phyloP scores from a whole-genome alignment of 2,329 filamentous ascomycete species.

The Tothia fuscella region DNA sequence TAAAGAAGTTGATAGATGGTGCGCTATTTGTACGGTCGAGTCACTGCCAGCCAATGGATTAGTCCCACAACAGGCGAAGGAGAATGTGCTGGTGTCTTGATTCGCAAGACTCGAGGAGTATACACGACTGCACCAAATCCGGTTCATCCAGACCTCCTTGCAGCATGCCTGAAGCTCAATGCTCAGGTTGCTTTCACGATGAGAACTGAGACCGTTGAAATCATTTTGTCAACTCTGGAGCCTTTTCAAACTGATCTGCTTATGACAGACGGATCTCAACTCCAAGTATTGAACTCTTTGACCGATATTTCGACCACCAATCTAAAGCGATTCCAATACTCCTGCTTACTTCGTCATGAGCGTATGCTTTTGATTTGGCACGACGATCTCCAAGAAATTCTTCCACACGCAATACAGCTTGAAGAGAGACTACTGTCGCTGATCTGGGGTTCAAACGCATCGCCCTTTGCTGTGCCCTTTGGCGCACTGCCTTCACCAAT shows the following conservation, averaged over 20 bases:
- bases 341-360: constrained; percentile 31
- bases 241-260: constrained; percentile 32
- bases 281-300: constrained; percentile 36
- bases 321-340: constrained; percentile 29
- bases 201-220: constrained; percentile 35
- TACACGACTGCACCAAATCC: constrained; percentile 32
- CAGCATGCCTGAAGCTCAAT: constrained; percentile 34
- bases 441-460: constrained; percentile 8
- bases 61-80: not conserved
- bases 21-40: constrained; percentile 10
- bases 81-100: constrained; percentile 1
- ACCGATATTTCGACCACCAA: constrained; percentile 27
- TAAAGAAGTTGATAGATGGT: constrained; percentile 1
- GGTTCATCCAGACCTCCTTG: constrained; percentile 27
- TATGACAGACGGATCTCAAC: constrained; percentile 27
- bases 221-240: constrained; percentile 31
- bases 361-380: constrained; percentile 33
- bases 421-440: constrained; percentile 13
- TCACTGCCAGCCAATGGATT: constrained; percentile 18
- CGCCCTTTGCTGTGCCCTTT: constrained; percentile 2
- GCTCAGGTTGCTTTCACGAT: constrained; percentile 38
- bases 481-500: constrained; percentile 13
- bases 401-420: constrained; percentile 24
- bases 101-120: constrained; percentile 17
- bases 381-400: constrained; percentile 30